These are phyloP conservation scores for sunflower (Helianthus annuus) DNA, from an alignment of 129 eudicot genomes.

Conservation along the genomic window DNA sequence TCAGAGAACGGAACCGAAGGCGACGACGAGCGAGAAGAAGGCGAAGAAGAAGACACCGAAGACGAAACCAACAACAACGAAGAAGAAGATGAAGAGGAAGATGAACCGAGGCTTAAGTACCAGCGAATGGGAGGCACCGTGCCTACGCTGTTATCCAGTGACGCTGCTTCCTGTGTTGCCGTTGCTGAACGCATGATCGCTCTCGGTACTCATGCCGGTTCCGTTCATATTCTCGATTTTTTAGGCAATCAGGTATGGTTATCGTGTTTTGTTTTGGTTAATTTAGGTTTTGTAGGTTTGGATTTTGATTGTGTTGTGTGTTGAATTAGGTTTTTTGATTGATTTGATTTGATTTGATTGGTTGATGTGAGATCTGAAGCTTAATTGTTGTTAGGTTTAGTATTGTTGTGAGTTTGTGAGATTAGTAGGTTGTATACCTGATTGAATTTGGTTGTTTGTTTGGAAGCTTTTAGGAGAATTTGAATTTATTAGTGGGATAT, in stretches of 20 bases:
- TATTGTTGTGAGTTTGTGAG: too few species aligned
- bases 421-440: too few species aligned
- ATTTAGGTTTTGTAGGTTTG: too few species aligned
- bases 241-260: constrained; percentile 83
- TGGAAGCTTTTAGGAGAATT: too few species aligned
- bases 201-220: constrained; percentile 84
- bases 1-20: constrained; percentile 84
- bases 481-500: too few species aligned
- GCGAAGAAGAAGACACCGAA: constrained; percentile 57
- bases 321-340: not conserved
- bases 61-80: constrained; percentile 48
- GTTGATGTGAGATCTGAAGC: too few species aligned
- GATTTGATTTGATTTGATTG: too few species aligned
- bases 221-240: constrained; percentile 91
- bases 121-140: constrained; percentile 97
- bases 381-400: too few species aligned
- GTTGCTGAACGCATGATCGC: constrained; percentile 97
- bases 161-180: constrained; percentile 90
- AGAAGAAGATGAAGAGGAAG: constrained; percentile 63
- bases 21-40: constrained; percentile 73
- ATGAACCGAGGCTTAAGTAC: constrained; percentile 89
- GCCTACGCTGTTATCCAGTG: constrained; percentile 65
- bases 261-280: not conserved
- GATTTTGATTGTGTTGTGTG: not conserved
- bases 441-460: too few species aligned